Percentiles rank a stretch among this genome's conserved stretches.
Conservation (phyloP, 257 asterid species). For the Ligustrum vulgare region DNA sequence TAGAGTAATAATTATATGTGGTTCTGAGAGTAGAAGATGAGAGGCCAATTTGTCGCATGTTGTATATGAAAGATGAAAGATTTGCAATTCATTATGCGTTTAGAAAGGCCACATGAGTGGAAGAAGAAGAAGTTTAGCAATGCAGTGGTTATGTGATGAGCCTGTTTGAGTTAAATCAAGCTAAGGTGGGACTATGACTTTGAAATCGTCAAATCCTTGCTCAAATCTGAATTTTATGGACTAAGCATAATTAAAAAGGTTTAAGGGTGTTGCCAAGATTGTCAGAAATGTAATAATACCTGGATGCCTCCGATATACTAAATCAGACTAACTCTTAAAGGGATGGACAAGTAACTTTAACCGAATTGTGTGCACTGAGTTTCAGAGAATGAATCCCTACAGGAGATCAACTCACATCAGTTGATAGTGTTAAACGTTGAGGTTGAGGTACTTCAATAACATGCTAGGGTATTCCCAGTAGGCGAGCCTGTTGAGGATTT, state of each 20-base stretch:
- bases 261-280: neutral
- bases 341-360: neutral
- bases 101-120: neutral
- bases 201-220: neutral
- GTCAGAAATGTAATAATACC: neutral
- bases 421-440: neutral
- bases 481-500: neutral
- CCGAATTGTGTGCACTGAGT: neutral
- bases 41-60: neutral
- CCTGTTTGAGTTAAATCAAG: too few species aligned
- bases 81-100: neutral
- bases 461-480: neutral
- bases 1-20: neutral
- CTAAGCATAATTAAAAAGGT: neutral
- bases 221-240: neutral
- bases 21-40: neutral
- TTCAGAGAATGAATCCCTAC: neutral
- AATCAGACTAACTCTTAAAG: neutral
- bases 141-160: neutral
- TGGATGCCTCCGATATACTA: neutral
- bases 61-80: neutral
- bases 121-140: neutral
- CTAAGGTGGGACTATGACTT: neutral
- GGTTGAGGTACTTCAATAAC: neutral
- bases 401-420: neutral